phyloP scores from a whole-genome alignment of 352 stramenopile species.

The Phytophthora vignae region DNA sequence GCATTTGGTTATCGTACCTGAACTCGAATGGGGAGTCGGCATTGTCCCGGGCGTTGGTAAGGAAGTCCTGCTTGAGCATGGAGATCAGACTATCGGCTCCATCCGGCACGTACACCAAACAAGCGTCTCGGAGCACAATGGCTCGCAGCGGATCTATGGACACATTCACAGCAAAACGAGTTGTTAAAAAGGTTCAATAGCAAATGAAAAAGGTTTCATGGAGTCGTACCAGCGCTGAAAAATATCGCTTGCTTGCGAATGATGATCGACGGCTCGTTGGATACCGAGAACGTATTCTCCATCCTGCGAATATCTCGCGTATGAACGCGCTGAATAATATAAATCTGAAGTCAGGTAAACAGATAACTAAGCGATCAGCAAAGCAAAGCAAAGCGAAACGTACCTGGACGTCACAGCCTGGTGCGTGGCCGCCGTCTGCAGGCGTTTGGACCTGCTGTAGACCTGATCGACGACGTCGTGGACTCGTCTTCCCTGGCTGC shows the following conservation, averaged over 20 bases:
- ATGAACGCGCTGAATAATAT: slow-evolving; percentile 52
- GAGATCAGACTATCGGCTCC: slow-evolving; percentile 55
- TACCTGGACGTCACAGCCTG: slow-evolving; percentile 49
- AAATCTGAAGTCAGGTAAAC: slow-evolving; percentile 33
- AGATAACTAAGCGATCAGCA: not conserved
- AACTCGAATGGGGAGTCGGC: slow-evolving; percentile 65
- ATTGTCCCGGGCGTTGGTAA: slow-evolving; percentile 45
- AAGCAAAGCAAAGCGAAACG: not conserved
- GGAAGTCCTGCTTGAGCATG: slow-evolving; percentile 65
- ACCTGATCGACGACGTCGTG: slow-evolving; percentile 15
- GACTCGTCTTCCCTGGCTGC: slow-evolving; percentile 14
- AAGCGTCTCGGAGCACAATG: slow-evolving; percentile 58
- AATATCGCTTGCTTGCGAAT: slow-evolving; percentile 72
- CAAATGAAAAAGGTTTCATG: not conserved
- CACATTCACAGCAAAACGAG: not conserved
- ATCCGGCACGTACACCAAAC: slow-evolving; percentile 56
- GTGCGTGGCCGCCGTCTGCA: slow-evolving; percentile 4
- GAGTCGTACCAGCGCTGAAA: slow-evolving; percentile 57
- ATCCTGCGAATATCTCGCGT: slow-evolving; percentile 70
- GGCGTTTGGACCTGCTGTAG: slow-evolving; percentile 1
- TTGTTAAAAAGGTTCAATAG: not conserved
- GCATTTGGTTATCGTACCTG: slow-evolving; percentile 31
- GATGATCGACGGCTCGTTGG: slow-evolving; percentile 67
- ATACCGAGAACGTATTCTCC: slow-evolving; percentile 69
- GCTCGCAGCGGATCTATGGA: slow-evolving; percentile 57